A percentile compares a stretch with the other conserved stretches of the same genome.
Evolutionary conservation across 1,139 yeast species (phyloP).

Genomic region (Diutina mesorugosa): DNA sequence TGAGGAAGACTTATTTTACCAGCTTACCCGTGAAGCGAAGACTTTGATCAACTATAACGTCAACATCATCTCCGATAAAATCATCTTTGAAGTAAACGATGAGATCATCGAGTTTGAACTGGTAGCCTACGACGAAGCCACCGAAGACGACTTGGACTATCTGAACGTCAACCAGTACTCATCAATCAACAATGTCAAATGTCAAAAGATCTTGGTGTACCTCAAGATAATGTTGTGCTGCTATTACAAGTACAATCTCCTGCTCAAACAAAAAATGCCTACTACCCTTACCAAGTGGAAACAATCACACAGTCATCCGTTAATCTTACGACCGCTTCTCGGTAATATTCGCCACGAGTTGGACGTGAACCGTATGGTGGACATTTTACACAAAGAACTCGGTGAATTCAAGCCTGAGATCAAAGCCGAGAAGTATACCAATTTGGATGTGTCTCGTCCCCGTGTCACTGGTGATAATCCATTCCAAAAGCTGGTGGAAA

Average conservation of each 20-base stretch:
- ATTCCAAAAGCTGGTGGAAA: conserved; percentile 26
- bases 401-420: conserved; percentile 9
- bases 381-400: conserved; percentile 18
- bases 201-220: conserved; percentile 39
- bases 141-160: conserved; percentile 24
- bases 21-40: conserved; percentile 65
- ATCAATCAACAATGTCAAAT: conserved; percentile 25
- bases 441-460: conserved; percentile 8
- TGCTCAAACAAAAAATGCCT: conserved; percentile 31
- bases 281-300: conserved; percentile 40
- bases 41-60: conserved; percentile 63
- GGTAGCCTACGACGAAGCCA: conserved; percentile 34
- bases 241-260: conserved; percentile 39
- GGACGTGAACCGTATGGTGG: conserved; percentile 27
- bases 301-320: conserved; percentile 32
- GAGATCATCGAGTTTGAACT: conserved; percentile 63
- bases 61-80: conserved; percentile 49
- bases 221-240: conserved; percentile 51
- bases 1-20: conserved; percentile 73
- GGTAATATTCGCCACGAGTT: conserved; percentile 59
- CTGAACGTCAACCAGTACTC: conserved; percentile 20
- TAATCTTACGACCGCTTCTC: conserved; percentile 51
- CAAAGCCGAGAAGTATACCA: conserved; percentile 14
- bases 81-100: conserved; percentile 49
- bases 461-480: conserved; percentile 13